Evolutionary conservation across 225 moss, liverwort and hornwort species (phyloP), one percentile per base, ranked within the genome.

Genomic region (Straminergon stramineum): DNA sequence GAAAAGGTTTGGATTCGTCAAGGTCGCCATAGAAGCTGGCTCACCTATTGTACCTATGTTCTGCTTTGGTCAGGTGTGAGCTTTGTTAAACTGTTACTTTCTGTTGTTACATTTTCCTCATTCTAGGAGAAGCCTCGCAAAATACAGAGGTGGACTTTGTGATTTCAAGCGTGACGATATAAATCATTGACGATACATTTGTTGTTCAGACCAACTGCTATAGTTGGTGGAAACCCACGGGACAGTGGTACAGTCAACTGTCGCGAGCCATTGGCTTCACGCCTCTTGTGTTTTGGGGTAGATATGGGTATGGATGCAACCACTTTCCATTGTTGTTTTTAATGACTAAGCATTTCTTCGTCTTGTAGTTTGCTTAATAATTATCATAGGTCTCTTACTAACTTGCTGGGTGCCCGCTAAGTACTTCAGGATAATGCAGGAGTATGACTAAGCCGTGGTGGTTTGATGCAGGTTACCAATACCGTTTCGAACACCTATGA

Each of bases 241-340:
- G 96, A 56, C 82, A 91, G 57, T 96, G 95, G 96, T 99, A 93
- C 89, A 89, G 77, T 87, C 80, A 91, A 82, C 82, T 97, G 58
- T 96, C 97, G 27, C 93, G 97, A 90, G 93, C 92, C 63, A 89
- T 97, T 69, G 97, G 99, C 79, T 99, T 99, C 94, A 96, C 97
- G 43, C 97, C 99, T 62, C 92, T 99, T 66, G 45, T 99, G 65
- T 99, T 97, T 90, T 99, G 99, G 97, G 97, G 97, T 74, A 97
- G 92, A 93, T 95, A 88, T 85, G 96, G 96, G 95, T 96, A 96
- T 69, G 91, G 51, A 82, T 67, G 39, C 89, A 39, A 48, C 52
- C 74, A 57, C 53, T 66, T 83, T 83, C n/a, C 15, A 67, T 7
- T 41, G 13, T 76, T 82, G 11, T 75, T 75, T 52, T 62, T 55